A percentile compares a stretch with the other conserved stretches of the same genome.
phyloP scores from a whole-genome alignment of 495 filamentous ascomycete genomes.

The Parmelia sp. region DNA sequence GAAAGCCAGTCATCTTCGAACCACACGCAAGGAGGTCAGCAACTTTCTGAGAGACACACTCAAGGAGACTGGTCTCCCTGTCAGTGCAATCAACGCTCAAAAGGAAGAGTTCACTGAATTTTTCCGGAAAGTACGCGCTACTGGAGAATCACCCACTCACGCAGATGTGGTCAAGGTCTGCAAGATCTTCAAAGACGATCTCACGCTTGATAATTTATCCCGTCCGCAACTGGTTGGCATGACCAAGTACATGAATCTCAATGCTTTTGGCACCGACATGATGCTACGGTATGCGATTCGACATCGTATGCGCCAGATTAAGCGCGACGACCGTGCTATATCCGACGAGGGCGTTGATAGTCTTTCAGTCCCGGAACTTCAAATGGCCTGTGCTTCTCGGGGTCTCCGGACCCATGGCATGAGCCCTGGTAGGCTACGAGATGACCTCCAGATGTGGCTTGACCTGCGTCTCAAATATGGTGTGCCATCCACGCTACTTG shows the following conservation, averaged over 20 bases:
- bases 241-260: slow-evolving; percentile 97
- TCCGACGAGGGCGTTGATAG: slow-evolving; percentile 90
- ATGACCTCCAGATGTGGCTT: slow-evolving; percentile 91
- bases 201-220: slow-evolving; percentile 95
- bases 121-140: slow-evolving; percentile 92
- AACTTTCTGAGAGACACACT: slow-evolving; percentile 83
- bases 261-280: slow-evolving; percentile 90
- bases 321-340: slow-evolving; percentile 93
- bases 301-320: slow-evolving; percentile 98
- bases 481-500: slow-evolving; percentile 88
- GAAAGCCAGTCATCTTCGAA: slow-evolving; percentile 75
- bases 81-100: slow-evolving; percentile 78
- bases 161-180: slow-evolving; percentile 97
- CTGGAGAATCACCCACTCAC: slow-evolving; percentile 79
- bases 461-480: slow-evolving; percentile 89
- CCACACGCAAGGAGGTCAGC: slow-evolving; percentile 90
- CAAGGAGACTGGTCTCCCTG: slow-evolving; percentile 83
- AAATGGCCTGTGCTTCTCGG: slow-evolving; percentile 82
- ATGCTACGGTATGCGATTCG: slow-evolving; percentile 98
- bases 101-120: slow-evolving; percentile 96
- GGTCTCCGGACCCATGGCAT: slow-evolving; percentile 90
- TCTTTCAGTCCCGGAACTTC: slow-evolving; percentile 86
- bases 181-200: slow-evolving; percentile 98
- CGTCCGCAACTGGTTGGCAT: slow-evolving; percentile 94
- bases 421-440: slow-evolving; percentile 76